phyloP scores from a whole-genome alignment of 2,329 filamentous ascomycete species.

The Bipolaris oryzae region DNA sequence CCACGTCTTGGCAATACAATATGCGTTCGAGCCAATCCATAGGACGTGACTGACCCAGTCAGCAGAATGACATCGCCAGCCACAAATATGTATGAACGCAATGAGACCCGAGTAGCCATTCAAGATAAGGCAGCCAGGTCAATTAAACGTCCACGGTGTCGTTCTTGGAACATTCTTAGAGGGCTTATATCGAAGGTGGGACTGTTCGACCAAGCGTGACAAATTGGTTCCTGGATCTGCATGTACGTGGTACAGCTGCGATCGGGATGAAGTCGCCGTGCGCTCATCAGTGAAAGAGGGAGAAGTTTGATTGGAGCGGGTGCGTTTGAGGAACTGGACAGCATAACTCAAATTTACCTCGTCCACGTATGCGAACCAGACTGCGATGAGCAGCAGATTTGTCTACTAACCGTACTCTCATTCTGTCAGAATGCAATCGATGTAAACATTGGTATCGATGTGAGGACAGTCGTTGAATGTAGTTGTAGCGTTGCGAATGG shows the following conservation, averaged over 20 bases:
- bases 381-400: background rate
- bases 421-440: background rate
- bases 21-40: background rate
- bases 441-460: background rate
- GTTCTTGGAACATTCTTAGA: constrained; percentile 50
- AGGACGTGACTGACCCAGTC: background rate
- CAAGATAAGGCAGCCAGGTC: constrained; percentile 42
- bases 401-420: background rate
- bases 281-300: background rate
- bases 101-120: constrained; percentile 48
- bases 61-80: background rate
- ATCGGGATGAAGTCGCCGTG: background rate
- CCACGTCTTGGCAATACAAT: background rate
- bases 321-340: background rate
- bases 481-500: background rate
- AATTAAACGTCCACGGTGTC: constrained; percentile 46
- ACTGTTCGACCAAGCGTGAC: constrained; percentile 49
- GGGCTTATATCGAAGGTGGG: constrained; percentile 46
- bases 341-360: background rate
- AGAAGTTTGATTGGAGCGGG: background rate
- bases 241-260: background rate
- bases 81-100: constrained; percentile 40
- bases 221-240: constrained; percentile 44
- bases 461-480: background rate
- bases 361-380: background rate